Evolutionary conservation across 1,284 basidiomycete species (phyloP).

Genomic region (Wallemia hederae): DNA sequence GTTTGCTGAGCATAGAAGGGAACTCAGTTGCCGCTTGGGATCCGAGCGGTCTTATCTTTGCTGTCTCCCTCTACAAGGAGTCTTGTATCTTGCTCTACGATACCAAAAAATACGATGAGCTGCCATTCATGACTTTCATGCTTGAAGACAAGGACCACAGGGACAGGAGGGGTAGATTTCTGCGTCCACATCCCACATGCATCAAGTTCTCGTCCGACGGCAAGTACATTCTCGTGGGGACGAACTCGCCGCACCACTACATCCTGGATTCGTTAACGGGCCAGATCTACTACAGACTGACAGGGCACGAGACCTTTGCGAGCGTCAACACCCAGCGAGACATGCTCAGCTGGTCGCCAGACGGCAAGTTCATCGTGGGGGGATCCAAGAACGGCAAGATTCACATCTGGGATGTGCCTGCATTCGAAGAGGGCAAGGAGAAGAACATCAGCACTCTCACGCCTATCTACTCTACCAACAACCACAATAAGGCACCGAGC

Average conservation of each 20-base stretch:
- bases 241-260: slow-evolving; percentile 74
- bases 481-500: slow-evolving; percentile 29
- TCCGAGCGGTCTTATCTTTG: slow-evolving; percentile 62
- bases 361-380: slow-evolving; percentile 55
- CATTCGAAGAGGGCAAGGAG: slow-evolving; percentile 11
- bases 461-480: slow-evolving; percentile 40
- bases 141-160: not conserved
- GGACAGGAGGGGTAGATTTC: not conserved
- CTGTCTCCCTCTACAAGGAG: slow-evolving; percentile 63
- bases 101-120: slow-evolving; percentile 55
- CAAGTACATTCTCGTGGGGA: slow-evolving; percentile 68
- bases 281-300: slow-evolving; percentile 45
- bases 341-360: slow-evolving; percentile 71
- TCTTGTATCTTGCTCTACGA: slow-evolving; percentile 68
- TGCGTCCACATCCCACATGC: slow-evolving; percentile 37
- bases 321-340: slow-evolving; percentile 32
- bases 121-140: slow-evolving; percentile 27
- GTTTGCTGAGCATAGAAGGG: slow-evolving; percentile 22
- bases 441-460: slow-evolving; percentile 27
- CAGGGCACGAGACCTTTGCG: slow-evolving; percentile 51
- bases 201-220: slow-evolving; percentile 69
- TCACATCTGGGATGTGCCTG: slow-evolving; percentile 36
- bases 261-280: slow-evolving; percentile 69
- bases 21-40: slow-evolving; percentile 73
- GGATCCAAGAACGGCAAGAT: slow-evolving; percentile 57